Evolutionary conservation across 2,329 filamentous ascomycete species (phyloP).

Genomic region (Cercospora sp.): DNA sequence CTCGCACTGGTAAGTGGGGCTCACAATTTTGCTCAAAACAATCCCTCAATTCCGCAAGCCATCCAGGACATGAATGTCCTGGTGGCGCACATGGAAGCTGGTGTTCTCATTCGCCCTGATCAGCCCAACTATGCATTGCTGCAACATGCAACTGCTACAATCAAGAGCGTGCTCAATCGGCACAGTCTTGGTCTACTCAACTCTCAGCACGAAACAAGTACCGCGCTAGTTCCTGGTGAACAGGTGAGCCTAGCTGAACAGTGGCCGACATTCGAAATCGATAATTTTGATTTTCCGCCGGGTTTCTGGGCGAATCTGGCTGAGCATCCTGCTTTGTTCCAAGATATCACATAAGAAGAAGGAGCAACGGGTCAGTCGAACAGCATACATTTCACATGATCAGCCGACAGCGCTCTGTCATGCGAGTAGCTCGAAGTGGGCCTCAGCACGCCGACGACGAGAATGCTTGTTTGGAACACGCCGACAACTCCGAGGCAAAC

Average conservation of each 20-base stretch:
- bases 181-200: conserved; percentile 8
- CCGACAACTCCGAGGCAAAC: conserved; percentile 4
- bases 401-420: neutral
- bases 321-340: conserved; percentile 34
- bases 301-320: conserved; percentile 39
- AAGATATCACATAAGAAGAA: neutral
- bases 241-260: neutral
- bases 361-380: neutral
- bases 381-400: neutral
- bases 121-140: conserved; percentile 38
- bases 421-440: neutral
- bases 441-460: neutral
- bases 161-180: conserved; percentile 34
- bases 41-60: conserved; percentile 25
- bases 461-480: neutral
- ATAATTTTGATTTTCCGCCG: conserved; percentile 33
- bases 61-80: conserved; percentile 39
- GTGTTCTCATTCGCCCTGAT: conserved; percentile 32
- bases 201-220: conserved; percentile 1
- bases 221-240: neutral
- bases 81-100: conserved; percentile 38
- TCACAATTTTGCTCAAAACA: neutral
- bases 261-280: conserved; percentile 12
- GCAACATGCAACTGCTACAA: conserved; percentile 35
- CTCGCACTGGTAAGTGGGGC: conserved; percentile 33